These are phyloP conservation scores for Cladochytrium replicatum DNA, from an alignment of 192 early-diverging fungal species.

Conservation along the genomic window DNA sequence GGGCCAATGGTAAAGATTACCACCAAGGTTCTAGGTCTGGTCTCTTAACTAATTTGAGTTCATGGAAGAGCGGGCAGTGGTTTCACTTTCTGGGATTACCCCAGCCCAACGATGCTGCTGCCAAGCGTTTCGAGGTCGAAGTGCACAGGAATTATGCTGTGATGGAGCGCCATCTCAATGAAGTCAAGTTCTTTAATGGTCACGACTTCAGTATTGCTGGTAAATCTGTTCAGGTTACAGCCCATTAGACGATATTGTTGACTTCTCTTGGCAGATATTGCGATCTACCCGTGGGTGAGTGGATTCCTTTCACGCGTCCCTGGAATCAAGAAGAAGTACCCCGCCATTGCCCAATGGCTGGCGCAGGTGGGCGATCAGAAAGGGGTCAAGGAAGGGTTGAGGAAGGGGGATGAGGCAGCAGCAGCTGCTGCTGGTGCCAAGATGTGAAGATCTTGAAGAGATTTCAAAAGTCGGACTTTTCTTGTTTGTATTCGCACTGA, in stretches of 20 bases:
- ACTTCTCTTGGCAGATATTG: too few relatives aligned
- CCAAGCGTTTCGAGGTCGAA: too few relatives aligned
- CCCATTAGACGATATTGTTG: too few relatives aligned
- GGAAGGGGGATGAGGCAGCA: too few relatives aligned
- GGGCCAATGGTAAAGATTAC: background rate
- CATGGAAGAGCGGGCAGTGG: background rate
- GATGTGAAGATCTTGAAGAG: too few relatives aligned
- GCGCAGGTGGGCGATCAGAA: background rate
- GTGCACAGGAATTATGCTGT: slow-evolving; percentile 7
- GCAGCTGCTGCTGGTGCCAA: too few relatives aligned
- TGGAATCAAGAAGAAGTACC: background rate
- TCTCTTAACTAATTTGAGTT: background rate
- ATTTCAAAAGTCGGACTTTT: too few relatives aligned
- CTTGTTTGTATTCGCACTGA: too few relatives aligned
- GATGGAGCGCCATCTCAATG: slow-evolving; percentile 10
- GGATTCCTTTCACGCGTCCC: background rate
- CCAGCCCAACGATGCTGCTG: too few relatives aligned
- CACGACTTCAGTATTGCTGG: background rate
- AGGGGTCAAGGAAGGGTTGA: background rate
- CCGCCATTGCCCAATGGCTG: background rate
- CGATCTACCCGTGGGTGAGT: background rate
- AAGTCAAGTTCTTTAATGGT: slow-evolving; percentile 3
- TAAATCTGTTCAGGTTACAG: too few relatives aligned
- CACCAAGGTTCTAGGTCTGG: background rate
- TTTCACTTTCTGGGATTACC: too few relatives aligned